These are phyloP conservation scores for Prosopis cineraria DNA, from an alignment of 306 rosid species.

Conservation along the genomic window DNA sequence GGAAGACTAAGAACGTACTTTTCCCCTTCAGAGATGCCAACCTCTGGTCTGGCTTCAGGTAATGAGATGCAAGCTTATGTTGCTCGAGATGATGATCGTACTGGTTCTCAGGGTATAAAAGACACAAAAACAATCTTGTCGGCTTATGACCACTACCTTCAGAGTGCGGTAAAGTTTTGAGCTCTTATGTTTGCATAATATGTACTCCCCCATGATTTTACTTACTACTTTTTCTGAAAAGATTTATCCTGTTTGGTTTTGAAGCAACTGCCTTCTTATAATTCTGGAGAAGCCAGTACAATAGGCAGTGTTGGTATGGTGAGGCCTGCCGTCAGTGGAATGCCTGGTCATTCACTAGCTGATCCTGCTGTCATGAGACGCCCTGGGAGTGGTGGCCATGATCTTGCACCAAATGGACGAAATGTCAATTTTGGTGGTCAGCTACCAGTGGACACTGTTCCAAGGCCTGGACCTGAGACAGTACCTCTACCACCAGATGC, in stretches of 20 bases:
- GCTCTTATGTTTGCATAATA: conserved; percentile 26
- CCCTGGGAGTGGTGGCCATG: conserved; percentile 60
- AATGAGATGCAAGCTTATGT: conserved; percentile 72
- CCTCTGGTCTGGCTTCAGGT: conserved; percentile 61
- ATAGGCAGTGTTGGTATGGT: conserved; percentile 58
- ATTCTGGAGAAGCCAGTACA: conserved; percentile 71
- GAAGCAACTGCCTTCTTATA: conserved; percentile 67
- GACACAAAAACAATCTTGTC: conserved; percentile 74
- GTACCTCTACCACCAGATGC: conserved; percentile 88
- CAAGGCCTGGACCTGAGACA: conserved; percentile 74
- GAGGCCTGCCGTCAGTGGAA: conserved; percentile 56
- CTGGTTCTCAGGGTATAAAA: conserved; percentile 52
- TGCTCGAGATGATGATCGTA: conserved; percentile 58
- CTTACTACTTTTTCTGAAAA: conserved; percentile 38
- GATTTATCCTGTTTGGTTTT: conserved; percentile 39
- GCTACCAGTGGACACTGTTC: conserved; percentile 54
- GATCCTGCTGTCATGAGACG: conserved; percentile 61
- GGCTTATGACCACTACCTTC: conserved; percentile 94
- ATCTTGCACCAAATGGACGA: conserved; percentile 62
- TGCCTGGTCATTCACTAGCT: conserved; percentile 52
- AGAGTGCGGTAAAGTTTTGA: conserved; percentile 63
- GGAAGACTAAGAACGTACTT: background rate
- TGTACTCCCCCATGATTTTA: conserved; percentile 20
- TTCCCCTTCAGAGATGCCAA: conserved; percentile 47
- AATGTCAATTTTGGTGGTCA: conserved; percentile 59